phyloP scores from a whole-genome alignment of 2,329 filamentous ascomycete species.

The Aureobasidium lini region DNA sequence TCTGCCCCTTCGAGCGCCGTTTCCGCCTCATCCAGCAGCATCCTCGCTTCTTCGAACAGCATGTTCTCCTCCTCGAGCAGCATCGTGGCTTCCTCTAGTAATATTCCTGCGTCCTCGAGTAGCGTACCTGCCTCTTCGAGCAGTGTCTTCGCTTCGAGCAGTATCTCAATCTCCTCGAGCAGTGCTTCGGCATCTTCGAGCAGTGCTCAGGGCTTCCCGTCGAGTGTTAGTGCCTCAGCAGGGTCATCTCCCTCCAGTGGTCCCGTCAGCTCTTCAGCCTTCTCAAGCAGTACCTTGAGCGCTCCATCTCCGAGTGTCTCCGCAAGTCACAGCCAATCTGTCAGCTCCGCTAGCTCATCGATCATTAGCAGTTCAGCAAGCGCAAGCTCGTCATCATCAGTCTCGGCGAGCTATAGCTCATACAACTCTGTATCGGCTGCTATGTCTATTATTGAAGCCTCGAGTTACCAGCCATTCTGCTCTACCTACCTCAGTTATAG shows the following conservation, averaged over 20 bases:
- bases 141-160: neutral
- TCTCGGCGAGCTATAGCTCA: neutral
- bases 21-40: neutral
- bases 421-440: slow-evolving; percentile 9
- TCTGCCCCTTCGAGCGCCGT: neutral
- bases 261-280: neutral
- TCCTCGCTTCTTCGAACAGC: neutral
- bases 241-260: neutral
- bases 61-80: neutral
- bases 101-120: too few species aligned
- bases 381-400: neutral
- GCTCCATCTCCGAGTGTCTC: neutral
- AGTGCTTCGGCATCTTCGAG: neutral
- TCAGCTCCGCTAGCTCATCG: neutral
- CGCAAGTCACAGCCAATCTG: neutral
- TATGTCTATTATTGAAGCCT: slow-evolving; percentile 8
- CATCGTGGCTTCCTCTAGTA: neutral
- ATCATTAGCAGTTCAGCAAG: neutral
- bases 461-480: slow-evolving; percentile 18
- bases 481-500: slow-evolving; percentile 15
- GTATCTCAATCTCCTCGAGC: neutral
- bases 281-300: neutral
- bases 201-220: neutral
- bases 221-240: neutral
- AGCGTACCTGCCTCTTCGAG: neutral